These are phyloP conservation scores for Chlorella sp. DNA, from an alignment of 139 green algal species.

Conservation along the genomic window DNA sequence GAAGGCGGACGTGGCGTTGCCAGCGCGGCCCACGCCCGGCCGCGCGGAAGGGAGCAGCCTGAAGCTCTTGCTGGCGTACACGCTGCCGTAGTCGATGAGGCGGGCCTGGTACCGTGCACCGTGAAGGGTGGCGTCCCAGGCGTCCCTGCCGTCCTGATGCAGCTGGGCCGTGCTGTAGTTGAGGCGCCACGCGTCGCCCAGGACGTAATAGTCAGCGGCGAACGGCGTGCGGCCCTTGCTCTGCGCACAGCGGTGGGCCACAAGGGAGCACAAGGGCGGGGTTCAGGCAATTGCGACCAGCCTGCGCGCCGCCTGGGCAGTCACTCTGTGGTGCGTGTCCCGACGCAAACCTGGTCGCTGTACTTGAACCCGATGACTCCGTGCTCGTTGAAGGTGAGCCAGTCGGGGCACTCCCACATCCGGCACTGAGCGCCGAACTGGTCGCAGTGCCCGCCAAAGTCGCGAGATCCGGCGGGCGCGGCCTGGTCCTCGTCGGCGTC, in stretches of 20 bases:
- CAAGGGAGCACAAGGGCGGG: no score
- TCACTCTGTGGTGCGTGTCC: no score
- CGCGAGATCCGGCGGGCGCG: conserved; percentile 17
- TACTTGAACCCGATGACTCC: conserved; percentile 37
- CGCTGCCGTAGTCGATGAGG: conserved; percentile 27
- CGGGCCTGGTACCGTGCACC: background rate
- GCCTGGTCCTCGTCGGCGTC: background rate
- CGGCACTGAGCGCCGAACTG: conserved; percentile 32
- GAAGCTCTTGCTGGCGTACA: conserved; percentile 39
- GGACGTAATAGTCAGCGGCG: conserved; percentile 32
- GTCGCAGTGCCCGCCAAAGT: conserved; percentile 35
- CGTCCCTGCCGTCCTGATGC: conserved; percentile 8
- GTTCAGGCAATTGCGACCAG: no score
- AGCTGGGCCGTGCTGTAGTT: conserved; percentile 23
- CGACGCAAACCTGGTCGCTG: conserved; percentile 30
- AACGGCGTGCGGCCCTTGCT: conserved; percentile 6
- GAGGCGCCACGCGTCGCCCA: conserved; percentile 14
- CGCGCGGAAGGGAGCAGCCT: background rate
- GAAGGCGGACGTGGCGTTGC: no score
- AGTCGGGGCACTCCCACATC: conserved; percentile 44
- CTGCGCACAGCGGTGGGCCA: no score
- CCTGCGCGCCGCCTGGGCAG: no score
- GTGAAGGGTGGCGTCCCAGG: background rate
- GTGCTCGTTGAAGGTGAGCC: no score
- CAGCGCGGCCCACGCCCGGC: no score